Conservation (phyloP, 140 eudicot species). For the Oenanthe javanica region DNA sequence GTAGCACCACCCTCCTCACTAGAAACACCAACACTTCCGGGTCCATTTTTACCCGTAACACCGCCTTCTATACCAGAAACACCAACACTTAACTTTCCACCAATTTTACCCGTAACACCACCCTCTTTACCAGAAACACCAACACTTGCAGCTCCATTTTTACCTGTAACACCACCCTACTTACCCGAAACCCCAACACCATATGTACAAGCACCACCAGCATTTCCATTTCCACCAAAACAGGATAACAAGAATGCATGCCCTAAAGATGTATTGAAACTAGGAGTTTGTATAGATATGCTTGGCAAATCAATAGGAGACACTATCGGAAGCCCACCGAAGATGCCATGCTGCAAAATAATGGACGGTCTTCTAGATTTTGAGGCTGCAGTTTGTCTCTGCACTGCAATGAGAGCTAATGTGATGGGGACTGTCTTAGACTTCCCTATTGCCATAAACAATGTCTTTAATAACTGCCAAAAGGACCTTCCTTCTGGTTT, state of each 20-base stretch:
- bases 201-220: not conserved
- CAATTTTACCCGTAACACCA: not conserved
- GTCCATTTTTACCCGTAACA: not conserved
- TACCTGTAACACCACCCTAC: not conserved
- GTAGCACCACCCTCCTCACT: not conserved
- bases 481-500: constrained; percentile 7
- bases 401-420: constrained; percentile 3
- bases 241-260: not conserved
- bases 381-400: constrained; percentile 9
- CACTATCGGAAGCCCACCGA: not conserved
- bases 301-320: not conserved
- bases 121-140: not conserved
- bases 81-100: not conserved
- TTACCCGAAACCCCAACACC: not conserved
- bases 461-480: constrained; percentile 7
- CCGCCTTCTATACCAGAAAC: not conserved
- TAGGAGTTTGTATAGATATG: not conserved
- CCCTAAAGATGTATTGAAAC: constrained; percentile 3
- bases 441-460: constrained; percentile 6
- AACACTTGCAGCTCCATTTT: not conserved
- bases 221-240: not conserved
- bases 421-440: not conserved
- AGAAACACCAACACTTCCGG: not conserved
- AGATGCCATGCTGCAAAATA: constrained; percentile 3
- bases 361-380: not conserved